Percentiles rank a stretch among this genome's conserved stretches.
These are phyloP conservation scores for Hypoxylon fuscum DNA, from an alignment of 495 filamentous ascomycete species.

Conservation along the genomic window DNA sequence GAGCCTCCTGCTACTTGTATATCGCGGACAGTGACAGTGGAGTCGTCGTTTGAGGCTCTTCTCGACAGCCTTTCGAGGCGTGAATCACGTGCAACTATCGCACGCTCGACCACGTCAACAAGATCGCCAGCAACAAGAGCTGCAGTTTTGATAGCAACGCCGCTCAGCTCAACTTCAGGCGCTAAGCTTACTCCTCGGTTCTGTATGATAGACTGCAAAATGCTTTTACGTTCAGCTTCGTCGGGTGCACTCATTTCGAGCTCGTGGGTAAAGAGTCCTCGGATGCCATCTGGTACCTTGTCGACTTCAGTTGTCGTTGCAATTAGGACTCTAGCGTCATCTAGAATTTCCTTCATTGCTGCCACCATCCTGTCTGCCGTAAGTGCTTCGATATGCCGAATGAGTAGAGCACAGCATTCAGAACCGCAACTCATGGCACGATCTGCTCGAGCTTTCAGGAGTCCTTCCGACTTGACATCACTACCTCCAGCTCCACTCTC, in stretches of 20 bases:
- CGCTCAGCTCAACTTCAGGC: conserved; percentile 80
- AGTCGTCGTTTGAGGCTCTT: conserved; percentile 46
- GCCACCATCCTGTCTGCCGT: conserved; percentile 88
- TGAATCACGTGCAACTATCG: conserved; percentile 74
- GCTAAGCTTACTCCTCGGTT: conserved; percentile 76
- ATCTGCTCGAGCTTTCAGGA: conserved; percentile 86
- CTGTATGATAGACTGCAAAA: conserved; percentile 78
- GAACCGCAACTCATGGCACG: conserved; percentile 87
- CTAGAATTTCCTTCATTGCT: conserved; percentile 80
- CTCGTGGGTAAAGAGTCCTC: conserved; percentile 93
- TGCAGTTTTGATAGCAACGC: conserved; percentile 92
- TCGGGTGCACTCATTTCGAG: conserved; percentile 93
- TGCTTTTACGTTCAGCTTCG: conserved; percentile 89
- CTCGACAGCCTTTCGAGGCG: conserved; percentile 75
- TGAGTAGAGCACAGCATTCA: conserved; percentile 80
- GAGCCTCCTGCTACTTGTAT: conserved; percentile 90
- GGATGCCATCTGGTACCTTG: conserved; percentile 87
- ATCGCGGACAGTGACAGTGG: conserved; percentile 73
- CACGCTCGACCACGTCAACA: conserved; percentile 92
- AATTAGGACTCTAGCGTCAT: conserved; percentile 78
- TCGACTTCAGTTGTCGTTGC: conserved; percentile 96
- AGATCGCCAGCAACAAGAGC: conserved; percentile 94
- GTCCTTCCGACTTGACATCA: conserved; percentile 92
- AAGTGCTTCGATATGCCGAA: conserved; percentile 88
- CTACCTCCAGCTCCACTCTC: conserved; percentile 85